Percentiles rank a stretch among this genome's conserved stretches.
Evolutionary conservation across 805 yeast species (phyloP).

Genomic region (Blastobotrys attinorum): DNA sequence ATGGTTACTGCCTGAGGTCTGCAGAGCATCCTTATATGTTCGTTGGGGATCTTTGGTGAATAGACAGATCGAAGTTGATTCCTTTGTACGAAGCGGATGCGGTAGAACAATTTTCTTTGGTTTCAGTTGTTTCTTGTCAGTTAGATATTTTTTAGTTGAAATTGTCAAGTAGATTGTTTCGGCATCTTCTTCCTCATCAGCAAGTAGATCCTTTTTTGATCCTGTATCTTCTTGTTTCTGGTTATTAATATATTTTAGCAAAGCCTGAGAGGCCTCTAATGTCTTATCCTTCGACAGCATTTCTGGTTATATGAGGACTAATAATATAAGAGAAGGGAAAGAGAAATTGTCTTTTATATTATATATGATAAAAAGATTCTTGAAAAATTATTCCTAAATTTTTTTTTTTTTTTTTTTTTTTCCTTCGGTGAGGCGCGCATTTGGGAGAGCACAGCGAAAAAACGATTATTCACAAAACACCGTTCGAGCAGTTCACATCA

Average conservation of each 20-base stretch:
- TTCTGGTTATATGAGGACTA: background rate
- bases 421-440: background rate
- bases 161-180: conserved; percentile 50
- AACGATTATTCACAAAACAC: too few species aligned
- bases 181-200: conserved; percentile 49
- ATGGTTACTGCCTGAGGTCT: conserved; percentile 16
- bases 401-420: conserved; percentile 5
- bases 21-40: conserved; percentile 31
- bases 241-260: conserved; percentile 48
- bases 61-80: conserved; percentile 49
- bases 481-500: background rate
- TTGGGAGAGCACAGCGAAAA: background rate
- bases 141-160: conserved; percentile 56
- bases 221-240: conserved; percentile 29
- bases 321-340: background rate
- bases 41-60: conserved; percentile 61
- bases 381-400: too few species aligned
- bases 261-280: conserved; percentile 40
- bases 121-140: conserved; percentile 44
- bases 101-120: conserved; percentile 34
- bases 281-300: conserved; percentile 23
- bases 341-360: too few species aligned
- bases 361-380: too few species aligned
- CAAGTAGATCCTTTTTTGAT: conserved; percentile 39
- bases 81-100: conserved; percentile 37